These are phyloP conservation scores for Dothidotthia symphoricarpi DNA, from an alignment of 2,329 filamentous ascomycete species.

Conservation along the genomic window DNA sequence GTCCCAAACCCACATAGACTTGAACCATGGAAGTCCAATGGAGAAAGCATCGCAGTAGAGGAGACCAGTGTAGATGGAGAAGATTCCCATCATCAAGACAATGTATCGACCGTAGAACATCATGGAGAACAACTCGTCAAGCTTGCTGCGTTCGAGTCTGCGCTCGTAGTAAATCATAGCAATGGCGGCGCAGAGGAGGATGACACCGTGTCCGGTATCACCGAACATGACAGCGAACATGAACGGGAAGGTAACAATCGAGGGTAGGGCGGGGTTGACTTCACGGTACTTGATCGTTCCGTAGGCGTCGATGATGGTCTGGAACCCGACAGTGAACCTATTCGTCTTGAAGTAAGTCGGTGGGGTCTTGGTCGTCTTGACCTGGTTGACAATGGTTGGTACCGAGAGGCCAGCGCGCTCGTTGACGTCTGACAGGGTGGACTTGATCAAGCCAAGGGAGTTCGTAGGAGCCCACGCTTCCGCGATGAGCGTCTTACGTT, in stretches of 20 bases:
- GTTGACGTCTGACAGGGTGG: slow-evolving; percentile 93
- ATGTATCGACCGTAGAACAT: slow-evolving; percentile 99
- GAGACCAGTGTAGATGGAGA: slow-evolving; percentile 94
- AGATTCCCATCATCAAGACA: slow-evolving; percentile 95
- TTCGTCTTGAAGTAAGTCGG: slow-evolving; percentile 98
- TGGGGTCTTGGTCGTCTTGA: slow-evolving; percentile 93
- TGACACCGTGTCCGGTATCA: slow-evolving; percentile 87
- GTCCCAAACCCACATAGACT: slow-evolving; percentile 88
- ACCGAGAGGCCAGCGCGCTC: slow-evolving; percentile 94
- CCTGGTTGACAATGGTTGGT: slow-evolving; percentile 97
- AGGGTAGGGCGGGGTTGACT: slow-evolving; percentile 92
- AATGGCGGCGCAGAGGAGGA: slow-evolving; percentile 79
- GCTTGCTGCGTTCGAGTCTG: slow-evolving; percentile 76
- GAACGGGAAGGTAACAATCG: slow-evolving; percentile 98
- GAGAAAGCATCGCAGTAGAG: slow-evolving; percentile 99
- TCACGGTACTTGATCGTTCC: slow-evolving; percentile 97
- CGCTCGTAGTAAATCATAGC: slow-evolving; percentile 98
- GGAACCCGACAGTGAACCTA: slow-evolving; percentile 96
- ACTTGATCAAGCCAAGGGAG: slow-evolving; percentile 82
- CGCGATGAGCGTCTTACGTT: slow-evolving; percentile 91
- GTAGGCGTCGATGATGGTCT: slow-evolving; percentile 98
- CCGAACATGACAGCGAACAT: slow-evolving; percentile 99
- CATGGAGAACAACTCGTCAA: slow-evolving; percentile 97
- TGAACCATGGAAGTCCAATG: slow-evolving; percentile 83
- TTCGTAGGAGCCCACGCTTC: slow-evolving; percentile 97